Percentiles rank a stretch among this genome's conserved stretches.
phyloP scores from a whole-genome alignment of 1,139 yeast species.

The Saccharomyces hybrid region DNA sequence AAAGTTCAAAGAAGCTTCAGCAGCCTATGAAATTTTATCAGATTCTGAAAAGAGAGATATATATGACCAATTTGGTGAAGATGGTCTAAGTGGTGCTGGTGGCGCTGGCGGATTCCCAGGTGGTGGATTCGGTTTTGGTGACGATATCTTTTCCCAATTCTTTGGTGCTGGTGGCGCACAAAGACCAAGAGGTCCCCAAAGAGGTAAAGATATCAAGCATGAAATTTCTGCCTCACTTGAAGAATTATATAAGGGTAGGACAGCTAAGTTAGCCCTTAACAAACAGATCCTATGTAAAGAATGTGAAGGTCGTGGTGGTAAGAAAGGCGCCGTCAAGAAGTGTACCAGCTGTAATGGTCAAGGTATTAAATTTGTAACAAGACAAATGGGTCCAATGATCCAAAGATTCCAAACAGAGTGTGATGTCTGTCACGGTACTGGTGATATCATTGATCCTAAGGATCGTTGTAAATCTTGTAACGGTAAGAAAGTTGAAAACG shows the following conservation, averaged over 20 bases:
- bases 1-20: slow-evolving; percentile 85
- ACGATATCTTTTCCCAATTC: slow-evolving; percentile 88
- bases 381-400: slow-evolving; percentile 99
- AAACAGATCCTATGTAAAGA: slow-evolving; percentile 81
- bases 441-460: slow-evolving; percentile 80
- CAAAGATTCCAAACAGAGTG: slow-evolving; percentile 96
- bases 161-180: slow-evolving; percentile 62
- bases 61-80: slow-evolving; percentile 88
- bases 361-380: slow-evolving; percentile 87
- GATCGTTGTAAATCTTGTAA: slow-evolving; percentile 83
- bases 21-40: slow-evolving; percentile 82
- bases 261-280: slow-evolving; percentile 87
- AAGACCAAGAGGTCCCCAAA: slow-evolving; percentile 77
- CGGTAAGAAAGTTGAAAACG: slow-evolving; percentile 83
- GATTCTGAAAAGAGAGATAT: slow-evolving; percentile 84
- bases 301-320: slow-evolving; percentile 97
- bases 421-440: slow-evolving; percentile 88
- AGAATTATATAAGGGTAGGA: slow-evolving; percentile 91
- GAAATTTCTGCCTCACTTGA: slow-evolving; percentile 79
- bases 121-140: slow-evolving; percentile 53
- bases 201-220: slow-evolving; percentile 88
- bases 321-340: slow-evolving; percentile 79
- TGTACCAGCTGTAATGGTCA: slow-evolving; percentile 84
- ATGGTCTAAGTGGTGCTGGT: slow-evolving; percentile 76
- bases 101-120: slow-evolving; percentile 55